Evolutionary conservation across 2,329 filamentous ascomycete species (phyloP), one percentile per base, ranked within the genome.

Genomic region (Phaeophleospora eucalypticola): DNA sequence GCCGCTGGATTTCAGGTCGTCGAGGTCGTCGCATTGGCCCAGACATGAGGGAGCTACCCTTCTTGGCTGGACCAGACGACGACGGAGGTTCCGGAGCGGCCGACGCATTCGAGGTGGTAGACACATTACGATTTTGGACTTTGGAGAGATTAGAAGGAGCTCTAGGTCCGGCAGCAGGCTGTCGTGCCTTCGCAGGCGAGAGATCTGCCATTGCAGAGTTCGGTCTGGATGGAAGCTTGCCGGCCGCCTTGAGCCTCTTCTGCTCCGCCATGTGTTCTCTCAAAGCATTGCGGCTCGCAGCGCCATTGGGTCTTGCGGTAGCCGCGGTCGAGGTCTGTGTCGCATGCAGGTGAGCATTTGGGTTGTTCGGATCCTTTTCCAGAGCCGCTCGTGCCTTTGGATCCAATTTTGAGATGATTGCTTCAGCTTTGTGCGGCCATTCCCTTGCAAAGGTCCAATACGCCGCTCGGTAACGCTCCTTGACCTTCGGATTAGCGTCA

Each of bases 401-500:
- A 50, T 96, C 90, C 10, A 97, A 76, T 12, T 77, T 78, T 34
- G 81, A 79, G 76, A 95, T 86, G 58, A 97, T 88, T 4, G 72
- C 73, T 61, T 91, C 84, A 33, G 89, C 89, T 62, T 79, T 82
- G 16, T 83, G 77, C 2, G 86, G 84, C 87, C 89, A 97, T 15
- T 88, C 76, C 27, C 73, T 74, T 49, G 83, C 81, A 65, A 90
- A 96, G 0, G 75, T 74, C 93, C 93, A 98, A 67, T 87, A 98
- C 0, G 89, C 87, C 32, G 81, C 79, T 58, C 93, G 82, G 76
- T 87, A 91, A 54, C 82, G 84, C 67, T 95, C 89, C 59, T 93
- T 82, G 37, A 97, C 91, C 21, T 84, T 86, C 6, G 90, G 89
- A 61, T 97, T 95, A 10, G 91, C 77, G 71, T 98, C 93, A 17